Percentiles rank a stretch among this genome's conserved stretches.
These are phyloP conservation scores for Poterioochromonas sp. DNA, from an alignment of 352 stramenopile species.

Conservation along the genomic window DNA sequence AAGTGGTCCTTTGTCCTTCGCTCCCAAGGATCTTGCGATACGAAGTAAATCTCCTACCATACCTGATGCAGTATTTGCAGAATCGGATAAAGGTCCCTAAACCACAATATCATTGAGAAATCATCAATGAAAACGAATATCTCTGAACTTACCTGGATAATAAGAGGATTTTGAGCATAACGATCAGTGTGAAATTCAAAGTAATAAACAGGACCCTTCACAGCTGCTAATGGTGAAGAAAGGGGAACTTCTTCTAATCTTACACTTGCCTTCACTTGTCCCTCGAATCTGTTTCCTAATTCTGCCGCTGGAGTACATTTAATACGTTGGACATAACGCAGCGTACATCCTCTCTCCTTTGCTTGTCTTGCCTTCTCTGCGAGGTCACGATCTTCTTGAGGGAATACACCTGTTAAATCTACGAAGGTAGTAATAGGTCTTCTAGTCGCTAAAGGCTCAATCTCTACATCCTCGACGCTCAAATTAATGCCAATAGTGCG, in stretches of 20 bases:
- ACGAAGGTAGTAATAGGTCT: neutral
- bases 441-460: slow-evolving; percentile 45
- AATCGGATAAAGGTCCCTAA: slow-evolving; percentile 9
- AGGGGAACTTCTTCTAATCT: slow-evolving; percentile 18
- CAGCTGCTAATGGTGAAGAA: neutral
- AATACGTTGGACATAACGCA: slow-evolving; percentile 57
- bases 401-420: neutral
- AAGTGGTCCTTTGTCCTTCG: neutral
- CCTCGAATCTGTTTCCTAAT: neutral
- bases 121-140: neutral
- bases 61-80: slow-evolving; percentile 10
- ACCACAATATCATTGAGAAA: neutral
- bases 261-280: neutral
- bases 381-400: neutral
- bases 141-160: neutral
- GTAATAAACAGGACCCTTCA: slow-evolving; percentile 18
- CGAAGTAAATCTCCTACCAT: slow-evolving; percentile 6
- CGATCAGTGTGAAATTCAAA: slow-evolving; percentile 18
- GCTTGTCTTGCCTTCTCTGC: slow-evolving; percentile 34
- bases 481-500: slow-evolving; percentile 75
- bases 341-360: slow-evolving; percentile 46
- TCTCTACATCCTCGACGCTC: slow-evolving; percentile 58
- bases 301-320: slow-evolving; percentile 38
- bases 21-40: slow-evolving; percentile 1
- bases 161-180: slow-evolving; percentile 14